Base-by-base conservation (phyloP, 139 green algal species). In the Diplosphaera chodatii region DNA sequence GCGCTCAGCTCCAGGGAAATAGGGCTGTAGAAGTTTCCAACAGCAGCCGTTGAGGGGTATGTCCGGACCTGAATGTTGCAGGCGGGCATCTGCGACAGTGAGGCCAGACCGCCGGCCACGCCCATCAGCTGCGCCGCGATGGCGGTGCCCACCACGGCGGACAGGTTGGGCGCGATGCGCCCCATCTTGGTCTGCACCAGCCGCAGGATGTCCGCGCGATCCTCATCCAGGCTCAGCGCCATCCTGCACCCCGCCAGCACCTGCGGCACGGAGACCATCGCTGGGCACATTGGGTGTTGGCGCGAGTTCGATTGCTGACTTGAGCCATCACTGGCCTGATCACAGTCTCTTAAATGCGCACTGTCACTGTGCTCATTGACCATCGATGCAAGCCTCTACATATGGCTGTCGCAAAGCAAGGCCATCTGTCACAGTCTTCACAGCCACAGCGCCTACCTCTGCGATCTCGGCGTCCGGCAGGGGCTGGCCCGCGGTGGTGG, bases 61-160 rank as follows among this genome's bases (percentile, higher is more conserved):
- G n/a, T n/a, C n/a, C n/a, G n/a, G n/a, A n/a, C n/a, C n/a, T 93
- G 87, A 20, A 99, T 76, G 81, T 98, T 99, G 77, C 91, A 97
- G 4, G 94, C 89, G 10, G 95, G 95, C 85, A 98, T 98, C 29
- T 86, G 85, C 8, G 88, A 91, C 21, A 99, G 84, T 25, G 79
- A 55, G 18, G 84, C 37, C 69, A 99, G 81, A 1, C 95, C 94
- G 0, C 94, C 95, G 23, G 95, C 95, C 32, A 96, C 77, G 33
- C 93, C 93, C 86, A 98, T 95, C 18, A 99, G 83, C 77, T 88
- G 87, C 4, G 95, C 90, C 3, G 95, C 94, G 10, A 98, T 85
- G 69, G 96, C 93, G 23, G 84, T 88, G 70, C 95, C 93, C 1
- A 96, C 83, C 3, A 91, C 84, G 25, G 86, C 85, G 8, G 86